Percentiles rank a stretch among this genome's conserved stretches.
These are phyloP conservation scores for Cyberlindnera euphorbiiphila DNA, from an alignment of 805 yeast species.

Conservation along the genomic window DNA sequence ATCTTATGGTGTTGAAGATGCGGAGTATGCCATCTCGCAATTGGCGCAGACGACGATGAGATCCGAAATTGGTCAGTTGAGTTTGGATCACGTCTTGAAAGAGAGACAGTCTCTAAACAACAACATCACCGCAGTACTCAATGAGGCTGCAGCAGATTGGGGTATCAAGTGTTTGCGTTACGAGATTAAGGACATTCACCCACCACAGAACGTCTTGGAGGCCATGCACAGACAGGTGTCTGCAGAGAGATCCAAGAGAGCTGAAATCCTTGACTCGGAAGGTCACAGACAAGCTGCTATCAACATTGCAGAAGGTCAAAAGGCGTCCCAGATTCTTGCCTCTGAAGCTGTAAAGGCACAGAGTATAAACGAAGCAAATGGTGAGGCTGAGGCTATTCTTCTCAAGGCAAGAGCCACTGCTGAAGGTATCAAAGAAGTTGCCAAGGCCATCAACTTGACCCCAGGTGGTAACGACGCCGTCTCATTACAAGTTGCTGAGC, in stretches of 20 bases:
- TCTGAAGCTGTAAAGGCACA: slow-evolving; percentile 67
- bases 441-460: slow-evolving; percentile 62
- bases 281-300: slow-evolving; percentile 77
- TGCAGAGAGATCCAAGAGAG: slow-evolving; percentile 83
- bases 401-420: slow-evolving; percentile 72
- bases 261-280: slow-evolving; percentile 83
- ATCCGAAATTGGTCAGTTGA: slow-evolving; percentile 79
- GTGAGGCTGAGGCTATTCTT: slow-evolving; percentile 68
- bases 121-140: slow-evolving; percentile 73
- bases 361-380: slow-evolving; percentile 63
- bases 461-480: slow-evolving; percentile 77
- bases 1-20: slow-evolving; percentile 83
- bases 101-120: slow-evolving; percentile 71
- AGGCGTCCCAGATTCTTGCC: slow-evolving; percentile 63
- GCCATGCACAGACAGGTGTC: slow-evolving; percentile 91
- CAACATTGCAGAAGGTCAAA: slow-evolving; percentile 81
- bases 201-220: slow-evolving; percentile 78
- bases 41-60: slow-evolving; percentile 91
- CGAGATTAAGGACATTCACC: slow-evolving; percentile 85
- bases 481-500: slow-evolving; percentile 74
- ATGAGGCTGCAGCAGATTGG: slow-evolving; percentile 84
- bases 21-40: slow-evolving; percentile 79
- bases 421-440: slow-evolving; percentile 58
- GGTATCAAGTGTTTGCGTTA: slow-evolving; percentile 80
- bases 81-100: slow-evolving; percentile 71